Conservation (phyloP, 176 grass and related monocot genomes). For the Thinopyrum elongatum region DNA sequence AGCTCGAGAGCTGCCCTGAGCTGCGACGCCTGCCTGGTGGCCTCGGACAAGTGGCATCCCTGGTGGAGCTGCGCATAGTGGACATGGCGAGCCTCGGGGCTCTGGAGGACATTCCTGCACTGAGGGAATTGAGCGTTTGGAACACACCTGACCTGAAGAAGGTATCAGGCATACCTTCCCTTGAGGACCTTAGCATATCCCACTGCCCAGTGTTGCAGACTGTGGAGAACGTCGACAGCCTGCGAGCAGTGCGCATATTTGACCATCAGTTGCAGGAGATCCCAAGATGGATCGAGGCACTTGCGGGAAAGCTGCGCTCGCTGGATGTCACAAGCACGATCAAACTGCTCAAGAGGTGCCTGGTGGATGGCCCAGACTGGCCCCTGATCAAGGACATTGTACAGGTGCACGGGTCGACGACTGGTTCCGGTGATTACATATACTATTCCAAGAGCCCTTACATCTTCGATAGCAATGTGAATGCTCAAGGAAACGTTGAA, state of each 20-base stretch:
- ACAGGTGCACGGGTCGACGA: conserved; percentile 54
- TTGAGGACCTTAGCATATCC: conserved; percentile 63
- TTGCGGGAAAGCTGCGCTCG: conserved; percentile 40
- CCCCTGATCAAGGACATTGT: conserved; percentile 51
- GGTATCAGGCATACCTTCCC: conserved; percentile 55
- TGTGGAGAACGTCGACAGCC: conserved; percentile 35
- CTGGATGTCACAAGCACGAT: conserved; percentile 45
- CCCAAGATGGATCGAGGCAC: conserved; percentile 57
- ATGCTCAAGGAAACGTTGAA: background rate
- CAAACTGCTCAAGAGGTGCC: conserved; percentile 46
- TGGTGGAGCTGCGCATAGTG: conserved; percentile 50
- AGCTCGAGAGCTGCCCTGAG: conserved; percentile 68
- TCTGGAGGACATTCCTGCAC: conserved; percentile 42
- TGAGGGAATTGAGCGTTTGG: conserved; percentile 61
- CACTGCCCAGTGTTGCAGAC: conserved; percentile 45
- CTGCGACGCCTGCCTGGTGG: conserved; percentile 52
- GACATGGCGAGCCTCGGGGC: conserved; percentile 53
- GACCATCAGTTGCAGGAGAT: conserved; percentile 60
- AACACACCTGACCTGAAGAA: conserved; percentile 55
- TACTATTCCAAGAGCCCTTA: conserved; percentile 60
- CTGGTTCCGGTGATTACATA: conserved; percentile 40
- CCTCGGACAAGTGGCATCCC: conserved; percentile 35
- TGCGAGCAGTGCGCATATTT: conserved; percentile 52
- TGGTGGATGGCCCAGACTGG: conserved; percentile 56
- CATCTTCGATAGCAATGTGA: conserved; percentile 50